These are phyloP conservation scores for Avicennia marina DNA, from an alignment of 257 asterid genomes.

Conservation along the genomic window DNA sequence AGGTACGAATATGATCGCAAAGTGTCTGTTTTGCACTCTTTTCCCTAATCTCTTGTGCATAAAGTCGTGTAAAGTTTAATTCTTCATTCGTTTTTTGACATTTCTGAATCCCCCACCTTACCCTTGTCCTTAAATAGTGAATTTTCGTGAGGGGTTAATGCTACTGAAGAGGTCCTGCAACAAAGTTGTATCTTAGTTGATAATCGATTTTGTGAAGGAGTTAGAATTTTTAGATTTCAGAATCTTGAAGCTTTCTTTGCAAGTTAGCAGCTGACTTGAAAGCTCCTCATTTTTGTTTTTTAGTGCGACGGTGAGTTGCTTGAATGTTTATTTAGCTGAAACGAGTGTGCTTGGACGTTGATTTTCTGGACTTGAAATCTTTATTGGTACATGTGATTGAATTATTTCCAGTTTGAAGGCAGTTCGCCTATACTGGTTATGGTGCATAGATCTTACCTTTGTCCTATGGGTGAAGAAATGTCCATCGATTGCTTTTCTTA, in stretches of 20 bases:
- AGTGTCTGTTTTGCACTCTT: conserved; percentile 18
- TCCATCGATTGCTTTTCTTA: no score
- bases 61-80: no score
- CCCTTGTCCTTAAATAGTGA: conserved; percentile 3
- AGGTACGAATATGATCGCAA: no score
- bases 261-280: conserved; percentile 31
- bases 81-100: conserved; percentile 17
- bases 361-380: no score
- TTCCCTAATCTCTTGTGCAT: conserved; percentile 16
- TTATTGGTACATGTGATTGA: conserved; percentile 7
- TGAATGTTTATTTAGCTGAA: conserved; percentile 17
- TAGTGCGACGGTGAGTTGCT: conserved; percentile 9
- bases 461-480: no score
- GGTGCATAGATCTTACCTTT: no score
- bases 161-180: conserved; percentile 20
- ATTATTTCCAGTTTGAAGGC: conserved; percentile 28
- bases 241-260: conserved; percentile 32
- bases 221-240: conserved; percentile 29
- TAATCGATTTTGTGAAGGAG: conserved; percentile 20
- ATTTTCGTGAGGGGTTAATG: conserved; percentile 11
- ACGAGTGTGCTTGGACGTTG: conserved; percentile 26
- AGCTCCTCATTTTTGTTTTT: conserved; percentile 13
- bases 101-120: conserved; percentile 16
- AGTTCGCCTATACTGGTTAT: conserved; percentile 17
- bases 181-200: conserved; percentile 24